These are phyloP conservation scores for Fragilariopsis cylindrus DNA, from an alignment of 108 stramenopile genomes.

Conservation along the genomic window DNA sequence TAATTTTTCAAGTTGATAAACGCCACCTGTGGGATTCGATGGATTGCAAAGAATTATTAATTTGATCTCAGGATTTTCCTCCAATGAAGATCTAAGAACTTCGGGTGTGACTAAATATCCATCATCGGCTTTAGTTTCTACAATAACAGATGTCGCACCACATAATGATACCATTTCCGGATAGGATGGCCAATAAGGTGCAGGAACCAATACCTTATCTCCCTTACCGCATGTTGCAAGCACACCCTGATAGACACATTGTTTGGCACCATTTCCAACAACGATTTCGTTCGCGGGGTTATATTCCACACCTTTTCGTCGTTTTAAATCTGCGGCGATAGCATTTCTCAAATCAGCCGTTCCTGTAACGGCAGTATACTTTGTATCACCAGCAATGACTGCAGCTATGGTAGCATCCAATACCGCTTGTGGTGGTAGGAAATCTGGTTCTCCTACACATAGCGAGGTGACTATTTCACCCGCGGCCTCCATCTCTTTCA, in stretches of 20 bases:
- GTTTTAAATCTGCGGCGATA: slow-evolving; percentile 81
- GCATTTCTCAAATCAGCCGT: slow-evolving; percentile 80
- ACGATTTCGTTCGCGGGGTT: slow-evolving; percentile 83
- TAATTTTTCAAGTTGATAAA: slow-evolving; percentile 63
- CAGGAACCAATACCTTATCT: slow-evolving; percentile 92
- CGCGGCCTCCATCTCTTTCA: slow-evolving; percentile 83
- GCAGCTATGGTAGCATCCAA: slow-evolving; percentile 81
- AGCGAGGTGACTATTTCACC: slow-evolving; percentile 85
- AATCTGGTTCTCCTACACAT: slow-evolving; percentile 98
- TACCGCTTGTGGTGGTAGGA: slow-evolving; percentile 84
- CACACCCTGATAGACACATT: slow-evolving; percentile 90
- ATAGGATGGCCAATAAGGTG: slow-evolving; percentile 97
- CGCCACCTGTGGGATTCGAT: slow-evolving; percentile 94
- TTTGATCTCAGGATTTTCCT: slow-evolving; percentile 66
- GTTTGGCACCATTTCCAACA: slow-evolving; percentile 96
- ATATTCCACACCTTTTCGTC: slow-evolving; percentile 85
- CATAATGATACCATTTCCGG: slow-evolving; percentile 93
- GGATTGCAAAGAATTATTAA: slow-evolving; percentile 96
- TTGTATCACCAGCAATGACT: slow-evolving; percentile 67
- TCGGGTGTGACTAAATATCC: slow-evolving; percentile 83
- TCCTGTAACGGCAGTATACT: slow-evolving; percentile 96
- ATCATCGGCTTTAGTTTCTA: slow-evolving; percentile 80
- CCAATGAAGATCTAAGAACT: slow-evolving; percentile 60
- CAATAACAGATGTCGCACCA: slow-evolving; percentile 85
- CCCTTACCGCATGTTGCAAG: slow-evolving; percentile 85